Base-by-base conservation (phyloP, 768 basidiomycete species). In the Trametes cinnabarina region DNA sequence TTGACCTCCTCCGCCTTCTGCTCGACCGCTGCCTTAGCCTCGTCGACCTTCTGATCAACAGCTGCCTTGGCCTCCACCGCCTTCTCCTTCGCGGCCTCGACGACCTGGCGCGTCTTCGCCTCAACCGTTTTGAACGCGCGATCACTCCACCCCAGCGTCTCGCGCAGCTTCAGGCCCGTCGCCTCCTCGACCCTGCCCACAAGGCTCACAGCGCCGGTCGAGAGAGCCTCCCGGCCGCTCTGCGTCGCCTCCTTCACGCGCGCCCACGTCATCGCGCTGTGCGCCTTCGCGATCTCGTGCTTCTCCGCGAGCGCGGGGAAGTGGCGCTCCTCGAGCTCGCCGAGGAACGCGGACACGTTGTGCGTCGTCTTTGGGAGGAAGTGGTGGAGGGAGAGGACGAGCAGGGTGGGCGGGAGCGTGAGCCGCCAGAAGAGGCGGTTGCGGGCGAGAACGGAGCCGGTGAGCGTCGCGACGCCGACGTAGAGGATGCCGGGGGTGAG, bases 401-500 rank as follows among this genome's bases (percentile, higher is more conserved):
- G 73, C 70, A 94, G 82, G 22, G 83, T 58, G 0, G 95, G 90
- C 0, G 96, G 96, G 14, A 94, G 79, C 43, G 88, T 60, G 50
- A 88, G 65, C 19, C 96, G 88, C 5, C 84, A 74, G 30, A 85
- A 79, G 52, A 94, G 73, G 61, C 94, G 86, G 63, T 88, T 89
- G 41, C 94, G 87, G 0, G 90, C 84, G 55, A 98, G 65, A 65
- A 98, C 87, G 55, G 94, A 94, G 1, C 90, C 92, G 3, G 90
- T 88, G 47, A 98, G 84, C 14, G 92, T 85, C 2, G 92, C 86
- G 47, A 98, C 82, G 47, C 93, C 92, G 44, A 92, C 88, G 76
- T 96, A 98, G 52, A 98, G 85, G 4, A 89, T 67, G n/a, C 90
- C 92, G 1, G 95, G 95, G 10, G 87, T 93, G 26, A 97, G 82